Evolutionary conservation across 495 filamentous ascomycete genomes (phyloP).

Genomic region (Massariosphaeria phaeospora): DNA sequence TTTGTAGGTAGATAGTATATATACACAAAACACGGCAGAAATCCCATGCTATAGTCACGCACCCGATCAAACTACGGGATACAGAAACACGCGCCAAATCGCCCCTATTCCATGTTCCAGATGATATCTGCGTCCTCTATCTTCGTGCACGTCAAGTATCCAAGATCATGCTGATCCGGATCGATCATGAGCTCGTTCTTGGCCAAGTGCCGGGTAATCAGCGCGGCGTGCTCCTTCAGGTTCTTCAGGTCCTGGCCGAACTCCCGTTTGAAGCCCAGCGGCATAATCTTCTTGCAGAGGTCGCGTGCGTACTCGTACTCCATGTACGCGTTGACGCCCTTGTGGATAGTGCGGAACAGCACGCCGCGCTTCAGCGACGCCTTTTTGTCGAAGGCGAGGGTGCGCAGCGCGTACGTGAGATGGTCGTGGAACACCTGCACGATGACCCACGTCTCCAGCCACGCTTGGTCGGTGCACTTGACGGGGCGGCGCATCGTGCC

Average conservation of each 20-base stretch:
- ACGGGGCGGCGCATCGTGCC: slow-evolving; percentile 3
- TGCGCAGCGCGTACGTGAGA: slow-evolving; percentile 17
- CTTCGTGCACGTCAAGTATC: slow-evolving; percentile 35
- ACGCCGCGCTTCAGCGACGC: slow-evolving; percentile 4
- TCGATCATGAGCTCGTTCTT: slow-evolving; percentile 30
- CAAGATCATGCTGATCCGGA: slow-evolving; percentile 20
- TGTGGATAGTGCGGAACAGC: slow-evolving; percentile 26
- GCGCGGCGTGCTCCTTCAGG: slow-evolving; percentile 30
- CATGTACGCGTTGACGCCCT: slow-evolving; percentile 27
- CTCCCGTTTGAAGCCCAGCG: slow-evolving; percentile 10
- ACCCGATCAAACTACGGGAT: no score
- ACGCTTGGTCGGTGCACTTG: neutral
- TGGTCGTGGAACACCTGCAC: slow-evolving; percentile 35
- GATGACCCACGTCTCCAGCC: slow-evolving; percentile 23
- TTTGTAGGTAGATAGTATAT: no score
- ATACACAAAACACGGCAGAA: no score
- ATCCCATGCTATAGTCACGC: no score
- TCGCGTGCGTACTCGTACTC: slow-evolving; percentile 18
- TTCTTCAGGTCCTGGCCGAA: slow-evolving; percentile 21
- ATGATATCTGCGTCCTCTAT: slow-evolving; percentile 13
- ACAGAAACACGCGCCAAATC: no score
- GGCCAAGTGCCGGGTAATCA: slow-evolving; percentile 26
- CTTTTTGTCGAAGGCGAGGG: neutral
- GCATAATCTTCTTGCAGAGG: neutral
- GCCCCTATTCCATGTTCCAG: slow-evolving; percentile 10